A percentile compares a stretch with the other conserved stretches of the same genome.
Conservation (phyloP, 257 asterid species). For the Oldenlandia corymbosa region DNA sequence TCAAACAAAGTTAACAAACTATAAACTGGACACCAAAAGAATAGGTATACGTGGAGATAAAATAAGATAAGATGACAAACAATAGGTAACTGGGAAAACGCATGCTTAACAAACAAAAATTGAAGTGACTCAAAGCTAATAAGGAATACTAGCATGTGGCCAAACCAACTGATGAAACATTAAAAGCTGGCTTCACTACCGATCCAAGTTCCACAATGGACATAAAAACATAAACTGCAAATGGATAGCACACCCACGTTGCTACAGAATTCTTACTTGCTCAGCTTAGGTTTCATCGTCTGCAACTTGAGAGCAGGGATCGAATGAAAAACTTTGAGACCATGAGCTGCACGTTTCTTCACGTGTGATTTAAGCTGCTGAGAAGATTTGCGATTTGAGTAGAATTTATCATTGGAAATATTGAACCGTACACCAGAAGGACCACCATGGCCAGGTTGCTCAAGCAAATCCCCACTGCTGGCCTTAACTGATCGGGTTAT, state of each 20-base stretch:
- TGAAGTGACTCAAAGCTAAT: too few species aligned
- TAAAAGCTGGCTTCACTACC: not conserved
- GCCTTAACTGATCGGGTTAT: conserved; percentile 53
- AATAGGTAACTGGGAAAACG: not conserved
- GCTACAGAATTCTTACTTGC: conserved; percentile 60
- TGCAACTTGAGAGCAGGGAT: conserved; percentile 93
- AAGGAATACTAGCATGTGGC: not conserved
- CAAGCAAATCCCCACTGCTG: conserved; percentile 50
- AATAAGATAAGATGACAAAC: not conserved
- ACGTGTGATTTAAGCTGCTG: conserved; percentile 92
- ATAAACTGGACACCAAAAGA: not conserved
- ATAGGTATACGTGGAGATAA: not conserved
- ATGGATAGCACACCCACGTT: not conserved
- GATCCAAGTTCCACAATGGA: not conserved
- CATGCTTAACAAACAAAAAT: not conserved
- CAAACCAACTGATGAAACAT: not conserved
- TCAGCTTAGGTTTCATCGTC: conserved; percentile 89
- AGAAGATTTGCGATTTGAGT: conserved; percentile 83
- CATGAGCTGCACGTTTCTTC: conserved; percentile 85
- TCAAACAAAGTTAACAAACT: too few species aligned
- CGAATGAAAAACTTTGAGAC: conserved; percentile 90
- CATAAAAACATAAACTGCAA: not conserved
- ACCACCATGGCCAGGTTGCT: conserved; percentile 61
- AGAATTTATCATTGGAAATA: conserved; percentile 90
- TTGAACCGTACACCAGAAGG: conserved; percentile 68